These are phyloP conservation scores for Beauveria rudraprayagi DNA, from an alignment of 2,329 filamentous ascomycete genomes.

Conservation along the genomic window DNA sequence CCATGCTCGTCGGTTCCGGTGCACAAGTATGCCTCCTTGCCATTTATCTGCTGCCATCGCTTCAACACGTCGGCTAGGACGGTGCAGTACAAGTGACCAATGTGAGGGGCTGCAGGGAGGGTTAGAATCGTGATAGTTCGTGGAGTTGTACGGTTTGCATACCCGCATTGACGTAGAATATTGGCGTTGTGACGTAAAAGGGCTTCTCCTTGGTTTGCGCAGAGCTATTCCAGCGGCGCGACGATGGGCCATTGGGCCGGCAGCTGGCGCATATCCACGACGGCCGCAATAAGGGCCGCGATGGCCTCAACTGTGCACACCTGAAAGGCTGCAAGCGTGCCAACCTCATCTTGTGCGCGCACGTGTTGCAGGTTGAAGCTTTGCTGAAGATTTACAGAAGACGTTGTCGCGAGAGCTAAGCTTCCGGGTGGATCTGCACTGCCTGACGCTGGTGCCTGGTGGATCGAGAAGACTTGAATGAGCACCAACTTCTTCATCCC, in stretches of 20 bases:
- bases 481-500: neutral
- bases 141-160: slow-evolving; percentile 13
- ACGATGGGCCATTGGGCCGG: slow-evolving; percentile 15
- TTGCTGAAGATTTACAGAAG: neutral
- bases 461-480: neutral
- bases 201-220: slow-evolving; percentile 50
- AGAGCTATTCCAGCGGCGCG: slow-evolving; percentile 24
- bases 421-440: neutral
- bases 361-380: neutral
- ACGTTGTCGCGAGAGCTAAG: neutral
- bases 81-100: slow-evolving; percentile 92
- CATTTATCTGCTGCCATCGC: slow-evolving; percentile 76
- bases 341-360: slow-evolving; percentile 20
- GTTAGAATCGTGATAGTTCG: slow-evolving; percentile 9
- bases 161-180: slow-evolving; percentile 98
- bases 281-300: slow-evolving; percentile 13
- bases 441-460: neutral
- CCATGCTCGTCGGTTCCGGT: slow-evolving; percentile 98
- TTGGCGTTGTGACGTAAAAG: slow-evolving; percentile 92
- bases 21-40: slow-evolving; percentile 62
- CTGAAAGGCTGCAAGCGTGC: slow-evolving; percentile 20
- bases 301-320: slow-evolving; percentile 17
- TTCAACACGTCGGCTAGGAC: slow-evolving; percentile 86
- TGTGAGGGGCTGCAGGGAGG: slow-evolving; percentile 63
- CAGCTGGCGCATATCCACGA: slow-evolving; percentile 24